Evolutionary conservation across 139 green algal genomes (phyloP).

Genomic region (Picochlorum sp.): DNA sequence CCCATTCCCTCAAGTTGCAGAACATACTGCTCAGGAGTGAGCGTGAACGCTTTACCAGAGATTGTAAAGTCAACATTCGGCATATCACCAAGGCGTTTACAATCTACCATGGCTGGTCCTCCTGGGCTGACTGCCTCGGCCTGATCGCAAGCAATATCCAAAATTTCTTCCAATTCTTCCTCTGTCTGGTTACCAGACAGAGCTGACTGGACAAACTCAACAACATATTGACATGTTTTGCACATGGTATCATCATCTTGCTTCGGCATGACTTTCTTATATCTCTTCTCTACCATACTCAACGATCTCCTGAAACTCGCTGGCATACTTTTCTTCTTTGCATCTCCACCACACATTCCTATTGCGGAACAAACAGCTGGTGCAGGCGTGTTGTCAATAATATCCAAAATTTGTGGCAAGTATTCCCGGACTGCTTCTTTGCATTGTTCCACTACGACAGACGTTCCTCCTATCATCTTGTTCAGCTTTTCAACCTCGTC

Average conservation of each 20-base stretch:
- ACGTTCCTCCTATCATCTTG: slow-evolving; percentile 45
- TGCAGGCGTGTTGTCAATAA: slow-evolving; percentile 48
- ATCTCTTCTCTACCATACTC: not conserved
- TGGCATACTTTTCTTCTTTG: not conserved
- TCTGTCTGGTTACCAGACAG: slow-evolving; percentile 66
- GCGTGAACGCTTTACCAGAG: slow-evolving; percentile 57
- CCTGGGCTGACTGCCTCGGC: slow-evolving; percentile 46
- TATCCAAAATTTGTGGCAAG: slow-evolving; percentile 60
- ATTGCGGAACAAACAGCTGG: slow-evolving; percentile 39
- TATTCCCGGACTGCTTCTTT: slow-evolving; percentile 60
- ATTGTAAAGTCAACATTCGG: slow-evolving; percentile 77
- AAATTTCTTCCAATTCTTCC: slow-evolving; percentile 32
- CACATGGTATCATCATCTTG: slow-evolving; percentile 34
- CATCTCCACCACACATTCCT: slow-evolving; percentile 20
- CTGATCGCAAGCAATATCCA: slow-evolving; percentile 52
- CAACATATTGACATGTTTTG: slow-evolving; percentile 72
- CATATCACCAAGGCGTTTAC: slow-evolving; percentile 60
- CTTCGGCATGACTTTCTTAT: not conserved
- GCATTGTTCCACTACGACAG: slow-evolving; percentile 63
- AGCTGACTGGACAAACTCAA: slow-evolving; percentile 65
- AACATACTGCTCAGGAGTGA: slow-evolving; percentile 83
- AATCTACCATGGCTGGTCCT: slow-evolving; percentile 73
- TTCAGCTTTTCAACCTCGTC: slow-evolving; percentile 75
- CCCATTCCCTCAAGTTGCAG: slow-evolving; percentile 52
- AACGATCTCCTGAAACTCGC: slow-evolving; percentile 1